Evolutionary conservation across 2,329 filamentous ascomycete species (phyloP), one percentile per base, ranked within the genome.

Genomic region (Venturia effusa): DNA sequence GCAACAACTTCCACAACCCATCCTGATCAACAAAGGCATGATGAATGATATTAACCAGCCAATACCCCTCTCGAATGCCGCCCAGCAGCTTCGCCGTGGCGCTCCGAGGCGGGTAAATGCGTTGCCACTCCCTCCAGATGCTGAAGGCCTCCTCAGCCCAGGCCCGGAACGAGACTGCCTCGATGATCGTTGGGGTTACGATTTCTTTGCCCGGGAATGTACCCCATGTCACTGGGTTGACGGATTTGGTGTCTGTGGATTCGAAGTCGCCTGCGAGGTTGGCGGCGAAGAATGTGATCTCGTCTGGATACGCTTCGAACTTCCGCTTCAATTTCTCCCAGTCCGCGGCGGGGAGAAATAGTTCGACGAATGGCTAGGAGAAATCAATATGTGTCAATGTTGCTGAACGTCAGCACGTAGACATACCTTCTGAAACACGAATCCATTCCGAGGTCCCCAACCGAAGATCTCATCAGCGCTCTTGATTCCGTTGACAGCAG

Each of bases 141-240:
- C 88, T 88, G 78, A 94, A 99, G 0, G 94, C 93, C 80, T 99
- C 94, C 72, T 97, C 94, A 64, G 86, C 84, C 94, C 94, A 99
- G 8, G 92, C 91, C 67, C 86, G 83, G 81, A 97, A 97, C 73
- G 89, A 94, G 61, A 96, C 90, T 69, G 92, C 90, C 74, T 97
- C 93, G 70, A 97, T 96, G 71, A 97, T 97, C 1, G 93, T 97
- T 3, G 93, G 93, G 27, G 92, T 96, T 65, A 96, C 84, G 72
- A 97, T 97, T 67, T 97, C 93, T 77, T 97, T 97, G 51, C 91
- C 91, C 0, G 90, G 88, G 76, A 97, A 97, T 0, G 92, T 90
- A 61, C 93, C 93, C 93, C 93, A 97, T 0, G 94, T 99, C 1
- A 99, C 94, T 0, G 93, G 92, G 71, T 97, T 97, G 37, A 95